Conservation (phyloP, 352 stramenopile species). For the Pythium plurisporium region DNA sequence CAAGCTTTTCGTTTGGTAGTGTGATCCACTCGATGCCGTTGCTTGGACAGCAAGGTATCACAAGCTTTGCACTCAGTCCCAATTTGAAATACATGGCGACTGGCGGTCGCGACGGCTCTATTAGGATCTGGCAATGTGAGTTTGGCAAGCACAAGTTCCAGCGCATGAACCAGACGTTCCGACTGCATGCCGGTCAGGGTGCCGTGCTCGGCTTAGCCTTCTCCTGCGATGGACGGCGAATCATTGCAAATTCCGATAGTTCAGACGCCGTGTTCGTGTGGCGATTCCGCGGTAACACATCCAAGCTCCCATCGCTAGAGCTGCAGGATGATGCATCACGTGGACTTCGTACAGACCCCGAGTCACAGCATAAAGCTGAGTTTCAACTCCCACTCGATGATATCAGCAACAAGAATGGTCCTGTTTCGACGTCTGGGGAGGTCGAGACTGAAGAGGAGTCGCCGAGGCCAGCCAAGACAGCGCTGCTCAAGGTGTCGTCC, state of each 20-base stretch:
- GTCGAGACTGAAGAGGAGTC: background rate
- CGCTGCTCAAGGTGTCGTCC: background rate
- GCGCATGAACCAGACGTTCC: slow-evolving; percentile 58
- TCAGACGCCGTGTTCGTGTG: slow-evolving; percentile 54
- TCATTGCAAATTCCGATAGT: slow-evolving; percentile 37
- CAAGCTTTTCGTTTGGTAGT: slow-evolving; percentile 1
- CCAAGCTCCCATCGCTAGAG: slow-evolving; percentile 6
- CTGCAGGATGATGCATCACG: background rate
- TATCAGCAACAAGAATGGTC: slow-evolving; percentile 9
- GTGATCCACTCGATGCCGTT: slow-evolving; percentile 54
- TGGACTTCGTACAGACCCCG: background rate
- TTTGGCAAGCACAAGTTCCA: slow-evolving; percentile 34
- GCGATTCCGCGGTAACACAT: slow-evolving; percentile 48
- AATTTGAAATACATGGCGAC: slow-evolving; percentile 70
- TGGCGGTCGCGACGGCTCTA: slow-evolving; percentile 44
- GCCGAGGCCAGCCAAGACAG: background rate
- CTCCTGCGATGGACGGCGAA: slow-evolving; percentile 29
- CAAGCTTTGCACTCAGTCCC: slow-evolving; percentile 37
- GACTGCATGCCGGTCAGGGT: slow-evolving; percentile 31
- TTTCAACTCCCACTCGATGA: slow-evolving; percentile 5
- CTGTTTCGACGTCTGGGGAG: background rate
- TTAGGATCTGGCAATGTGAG: slow-evolving; percentile 63
- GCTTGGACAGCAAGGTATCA: slow-evolving; percentile 48
- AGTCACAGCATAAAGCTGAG: background rate
- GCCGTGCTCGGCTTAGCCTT: slow-evolving; percentile 38